These are phyloP conservation scores for Voacanga thouarsii DNA, from an alignment of 257 asterid genomes.

Conservation along the genomic window DNA sequence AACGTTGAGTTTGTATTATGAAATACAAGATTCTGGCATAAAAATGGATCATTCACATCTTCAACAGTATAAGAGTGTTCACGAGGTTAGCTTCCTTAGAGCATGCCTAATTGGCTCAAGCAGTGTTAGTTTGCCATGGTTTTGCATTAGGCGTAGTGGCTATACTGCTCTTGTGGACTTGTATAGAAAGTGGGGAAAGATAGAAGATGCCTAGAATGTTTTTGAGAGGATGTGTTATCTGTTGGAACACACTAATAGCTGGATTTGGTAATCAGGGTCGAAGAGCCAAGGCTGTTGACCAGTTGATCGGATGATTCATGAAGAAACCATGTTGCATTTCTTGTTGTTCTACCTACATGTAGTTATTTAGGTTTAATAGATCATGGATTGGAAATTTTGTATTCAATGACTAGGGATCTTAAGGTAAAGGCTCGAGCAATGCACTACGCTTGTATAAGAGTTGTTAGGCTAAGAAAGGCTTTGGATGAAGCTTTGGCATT, in stretches of 20 bases:
- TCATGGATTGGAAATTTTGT: too few species aligned
- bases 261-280: slow-evolving; percentile 80
- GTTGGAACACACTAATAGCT: slow-evolving; percentile 81
- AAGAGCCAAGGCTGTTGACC: slow-evolving; percentile 66
- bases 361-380: slow-evolving; percentile 62
- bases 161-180: slow-evolving; percentile 79
- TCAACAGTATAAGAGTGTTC: slow-evolving; percentile 65
- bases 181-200: slow-evolving; percentile 88
- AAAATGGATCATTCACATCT: slow-evolving; percentile 76
- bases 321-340: slow-evolving; percentile 74
- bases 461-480: too few species aligned
- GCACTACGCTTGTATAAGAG: too few species aligned
- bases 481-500: slow-evolving; percentile 75
- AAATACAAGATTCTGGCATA: slow-evolving; percentile 69
- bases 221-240: slow-evolving; percentile 62
- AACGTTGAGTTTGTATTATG: slow-evolving; percentile 64
- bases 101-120: slow-evolving; percentile 90
- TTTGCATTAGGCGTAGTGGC: slow-evolving; percentile 66
- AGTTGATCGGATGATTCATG: slow-evolving; percentile 60
- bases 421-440: too few species aligned
- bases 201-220: slow-evolving; percentile 72
- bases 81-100: slow-evolving; percentile 76
- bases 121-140: slow-evolving; percentile 78
- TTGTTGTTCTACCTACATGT: slow-evolving; percentile 76
- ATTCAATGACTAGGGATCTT: too few species aligned